Conservation (phyloP, 1,139 yeast species). For the Suhomyces bokatorum region DNA sequence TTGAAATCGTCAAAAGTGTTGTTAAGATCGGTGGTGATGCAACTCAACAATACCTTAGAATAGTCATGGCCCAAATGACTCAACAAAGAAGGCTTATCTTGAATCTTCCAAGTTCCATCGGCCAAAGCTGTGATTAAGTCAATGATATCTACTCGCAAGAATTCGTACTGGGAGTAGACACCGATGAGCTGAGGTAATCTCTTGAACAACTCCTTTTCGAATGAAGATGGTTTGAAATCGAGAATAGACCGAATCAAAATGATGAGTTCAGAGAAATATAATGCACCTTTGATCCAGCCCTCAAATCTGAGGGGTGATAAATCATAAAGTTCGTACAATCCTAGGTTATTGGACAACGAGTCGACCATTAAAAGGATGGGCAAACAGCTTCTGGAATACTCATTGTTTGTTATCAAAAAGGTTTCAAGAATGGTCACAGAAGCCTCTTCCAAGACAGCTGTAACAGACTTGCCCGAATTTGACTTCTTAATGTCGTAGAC, state of each 20-base stretch:
- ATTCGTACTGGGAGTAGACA: slow-evolving; percentile 53
- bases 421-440: slow-evolving; percentile 55
- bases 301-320: slow-evolving; percentile 42
- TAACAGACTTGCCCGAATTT: neutral
- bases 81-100: slow-evolving; percentile 69
- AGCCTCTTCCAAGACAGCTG: slow-evolving; percentile 33
- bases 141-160: slow-evolving; percentile 53
- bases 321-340: slow-evolving; percentile 45
- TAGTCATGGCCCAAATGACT: slow-evolving; percentile 73
- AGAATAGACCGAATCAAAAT: slow-evolving; percentile 57
- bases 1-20: slow-evolving; percentile 58
- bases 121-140: slow-evolving; percentile 64
- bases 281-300: slow-evolving; percentile 45
- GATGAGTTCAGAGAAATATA: slow-evolving; percentile 43
- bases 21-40: slow-evolving; percentile 61
- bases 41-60: slow-evolving; percentile 59
- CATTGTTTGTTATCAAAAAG: slow-evolving; percentile 56
- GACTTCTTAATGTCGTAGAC: slow-evolving; percentile 52
- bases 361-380: slow-evolving; percentile 59
- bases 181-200: slow-evolving; percentile 58
- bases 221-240: slow-evolving; percentile 55
- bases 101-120: slow-evolving; percentile 56
- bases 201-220: slow-evolving; percentile 62
- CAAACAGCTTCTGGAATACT: slow-evolving; percentile 52
- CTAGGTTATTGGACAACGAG: slow-evolving; percentile 39